A percentile compares a stretch with the other conserved stretches of the same genome.
These are phyloP conservation scores for Teratosphaeria destructans DNA, from an alignment of 2,329 filamentous ascomycete genomes.

Conservation along the genomic window DNA sequence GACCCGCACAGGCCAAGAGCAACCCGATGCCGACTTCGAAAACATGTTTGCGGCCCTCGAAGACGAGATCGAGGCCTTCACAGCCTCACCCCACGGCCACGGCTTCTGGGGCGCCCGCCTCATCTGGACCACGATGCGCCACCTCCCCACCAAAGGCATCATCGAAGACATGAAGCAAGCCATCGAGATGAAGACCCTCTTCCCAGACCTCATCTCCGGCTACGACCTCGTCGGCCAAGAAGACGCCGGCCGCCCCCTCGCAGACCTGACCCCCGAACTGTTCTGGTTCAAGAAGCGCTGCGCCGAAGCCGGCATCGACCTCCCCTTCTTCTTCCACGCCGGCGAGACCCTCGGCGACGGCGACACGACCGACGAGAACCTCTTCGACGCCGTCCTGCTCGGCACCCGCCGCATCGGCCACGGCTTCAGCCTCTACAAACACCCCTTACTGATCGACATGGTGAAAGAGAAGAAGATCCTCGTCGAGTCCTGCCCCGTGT, in stretches of 20 bases:
- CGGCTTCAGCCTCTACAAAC: slow-evolving; percentile 79
- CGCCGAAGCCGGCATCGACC: slow-evolving; percentile 61
- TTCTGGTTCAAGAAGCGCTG: slow-evolving; percentile 93
- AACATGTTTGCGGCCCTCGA: slow-evolving; percentile 63
- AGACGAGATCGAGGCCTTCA: slow-evolving; percentile 71
- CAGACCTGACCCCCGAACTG: slow-evolving; percentile 68
- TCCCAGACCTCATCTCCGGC: slow-evolving; percentile 70
- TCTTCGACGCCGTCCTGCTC: slow-evolving; percentile 80
- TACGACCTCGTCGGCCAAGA: slow-evolving; percentile 89
- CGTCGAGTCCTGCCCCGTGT: slow-evolving; percentile 82
- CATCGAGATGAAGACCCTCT: slow-evolving; percentile 68
- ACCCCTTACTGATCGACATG: slow-evolving; percentile 79
- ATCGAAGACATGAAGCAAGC: slow-evolving; percentile 76
- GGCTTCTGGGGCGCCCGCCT: slow-evolving; percentile 75
- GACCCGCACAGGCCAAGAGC: slow-evolving; percentile 52
- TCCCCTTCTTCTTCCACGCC: slow-evolving; percentile 94
- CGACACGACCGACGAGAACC: slow-evolving; percentile 65
- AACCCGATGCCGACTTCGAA: slow-evolving; percentile 55
- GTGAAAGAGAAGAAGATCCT: slow-evolving; percentile 82
- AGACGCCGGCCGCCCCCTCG: slow-evolving; percentile 63
- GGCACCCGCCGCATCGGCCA: slow-evolving; percentile 85
- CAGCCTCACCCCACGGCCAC: slow-evolving; percentile 56
- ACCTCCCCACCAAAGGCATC: slow-evolving; percentile 52
- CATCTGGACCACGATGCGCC: slow-evolving; percentile 72
- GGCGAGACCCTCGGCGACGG: slow-evolving; percentile 79